Base-by-base conservation (phyloP, 2,329 filamentous ascomycete genomes). In the Remersonia thermophila region DNA sequence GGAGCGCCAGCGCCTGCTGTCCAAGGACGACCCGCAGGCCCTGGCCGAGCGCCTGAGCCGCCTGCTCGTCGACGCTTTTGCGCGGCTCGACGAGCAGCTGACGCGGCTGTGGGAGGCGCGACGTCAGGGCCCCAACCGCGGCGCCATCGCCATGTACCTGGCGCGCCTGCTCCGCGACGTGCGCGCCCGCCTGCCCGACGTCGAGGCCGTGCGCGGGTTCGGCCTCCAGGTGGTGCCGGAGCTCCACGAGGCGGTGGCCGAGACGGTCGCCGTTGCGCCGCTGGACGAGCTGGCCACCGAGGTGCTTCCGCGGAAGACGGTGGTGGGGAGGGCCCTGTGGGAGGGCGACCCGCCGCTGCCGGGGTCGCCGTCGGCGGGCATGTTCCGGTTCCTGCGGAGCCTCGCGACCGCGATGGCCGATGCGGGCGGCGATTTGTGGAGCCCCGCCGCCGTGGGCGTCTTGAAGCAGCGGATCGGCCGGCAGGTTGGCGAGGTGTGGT, bases 371-470 rank as follows among this genome's bases (percentile, higher is more conserved):
- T 89, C 84, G 0, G 77, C 83, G 0, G 67, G 69, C 14, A 64
- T 76, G 0, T 93, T 93, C 52, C 72, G 69, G 41, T 77, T 93
- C 37, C 51, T 95, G 33, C 73, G 75, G 16, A 66, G 66, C 30
- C 52, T 93, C 18, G 71, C 73, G 4, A 60, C 62, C 32, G 63
- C 68, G 4, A 93, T 95, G 84, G 70, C 70, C 3, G 62, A 67
- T 10, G 63, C 71, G 3, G 87, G 87, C 0, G 64, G 72, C 31
- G 89, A 95, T 54, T 57, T 95, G 3, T 96, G 87, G 87, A 86
- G 79, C 36, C 68, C 73, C 2, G 64, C 66, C 2, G 81, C 83
- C 1, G 71, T 87, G 2, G 48, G 49, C 1, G 61, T 63, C 1
- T 51, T 93, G 44, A 91, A 85, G 57, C 52, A 50, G n/a, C 54